A percentile compares a stretch with the other conserved stretches of the same genome.
Conservation (phyloP, 768 basidiomycete species). For the Termitomyces sp. region DNA sequence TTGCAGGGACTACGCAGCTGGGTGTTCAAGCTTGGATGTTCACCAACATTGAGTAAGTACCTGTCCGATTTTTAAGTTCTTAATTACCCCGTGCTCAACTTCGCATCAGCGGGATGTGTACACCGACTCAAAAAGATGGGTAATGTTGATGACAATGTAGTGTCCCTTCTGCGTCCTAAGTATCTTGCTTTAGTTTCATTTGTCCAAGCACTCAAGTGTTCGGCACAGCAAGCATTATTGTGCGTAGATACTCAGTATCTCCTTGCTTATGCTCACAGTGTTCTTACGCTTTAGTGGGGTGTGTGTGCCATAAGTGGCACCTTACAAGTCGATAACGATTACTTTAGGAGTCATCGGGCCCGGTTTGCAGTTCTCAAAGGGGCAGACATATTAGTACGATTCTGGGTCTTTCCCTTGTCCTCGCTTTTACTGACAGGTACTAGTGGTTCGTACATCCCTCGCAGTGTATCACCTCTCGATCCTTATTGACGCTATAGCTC, state of each 20-base stretch:
- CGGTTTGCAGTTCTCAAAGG: slow-evolving; percentile 46
- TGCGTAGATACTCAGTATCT: slow-evolving; percentile 24
- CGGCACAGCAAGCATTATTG: slow-evolving; percentile 55
- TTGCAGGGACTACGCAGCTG: slow-evolving; percentile 65
- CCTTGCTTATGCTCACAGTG: slow-evolving; percentile 2
- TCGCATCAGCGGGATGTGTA: slow-evolving; percentile 42
- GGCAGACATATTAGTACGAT: slow-evolving; percentile 52
- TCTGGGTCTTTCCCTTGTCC: background rate
- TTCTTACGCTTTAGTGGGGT: slow-evolving; percentile 18
- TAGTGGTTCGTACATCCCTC: slow-evolving; percentile 1
- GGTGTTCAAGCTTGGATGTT: slow-evolving; percentile 69
- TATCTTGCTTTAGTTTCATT: slow-evolving; percentile 31
- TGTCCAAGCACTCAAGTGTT: slow-evolving; percentile 53
- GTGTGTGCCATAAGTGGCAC: background rate
- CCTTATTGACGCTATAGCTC: slow-evolving; percentile 26
- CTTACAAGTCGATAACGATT: background rate
- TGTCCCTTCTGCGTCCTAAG: background rate
- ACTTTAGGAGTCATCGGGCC: slow-evolving; percentile 61
- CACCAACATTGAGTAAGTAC: slow-evolving; percentile 36
- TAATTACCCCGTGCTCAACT: background rate
- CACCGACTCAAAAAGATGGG: slow-evolving; percentile 38
- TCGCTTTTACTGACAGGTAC: background rate
- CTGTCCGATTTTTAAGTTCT: slow-evolving; percentile 1
- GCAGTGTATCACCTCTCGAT: background rate
- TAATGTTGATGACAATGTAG: slow-evolving; percentile 11